phyloP scores from a whole-genome alignment of 2,329 filamentous ascomycete species.

The Colletotrichum sp. region DNA sequence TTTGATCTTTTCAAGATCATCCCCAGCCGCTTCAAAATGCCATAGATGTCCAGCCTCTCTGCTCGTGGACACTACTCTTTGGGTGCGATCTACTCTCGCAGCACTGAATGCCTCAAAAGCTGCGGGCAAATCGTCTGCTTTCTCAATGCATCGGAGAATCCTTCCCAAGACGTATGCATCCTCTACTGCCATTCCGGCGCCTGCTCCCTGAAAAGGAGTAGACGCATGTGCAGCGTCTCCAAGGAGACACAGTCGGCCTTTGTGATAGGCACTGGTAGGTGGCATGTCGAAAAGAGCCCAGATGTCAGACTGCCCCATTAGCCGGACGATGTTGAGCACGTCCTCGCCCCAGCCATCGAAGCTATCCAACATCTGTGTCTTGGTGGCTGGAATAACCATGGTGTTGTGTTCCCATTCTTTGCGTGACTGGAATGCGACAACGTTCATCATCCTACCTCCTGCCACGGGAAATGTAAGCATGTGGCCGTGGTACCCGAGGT shows the following conservation, averaged over 20 bases:
- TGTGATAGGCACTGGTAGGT: not conserved
- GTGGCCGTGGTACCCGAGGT: conserved; percentile 56
- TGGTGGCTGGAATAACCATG: not conserved
- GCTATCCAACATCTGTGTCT: not conserved
- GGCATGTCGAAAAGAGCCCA: not conserved
- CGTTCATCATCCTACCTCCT: conserved; percentile 59
- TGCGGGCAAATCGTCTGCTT: not conserved
- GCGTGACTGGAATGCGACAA: conserved; percentile 45
- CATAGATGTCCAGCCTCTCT: not conserved
- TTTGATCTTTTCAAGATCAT: not conserved
- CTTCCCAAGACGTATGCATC: not conserved
- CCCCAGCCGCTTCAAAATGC: not conserved
- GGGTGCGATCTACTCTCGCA: not conserved
- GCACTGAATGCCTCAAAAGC: not conserved
- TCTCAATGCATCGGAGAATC: not conserved
- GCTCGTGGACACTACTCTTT: not conserved
- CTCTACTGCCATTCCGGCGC: not conserved
- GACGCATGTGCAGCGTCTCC: not conserved
- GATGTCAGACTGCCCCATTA: not conserved
- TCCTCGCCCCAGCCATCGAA: not conserved
- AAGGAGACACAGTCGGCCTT: not conserved
- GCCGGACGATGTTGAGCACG: not conserved
- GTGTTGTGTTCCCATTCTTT: not conserved
- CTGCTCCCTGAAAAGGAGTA: not conserved
- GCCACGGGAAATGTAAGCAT: conserved; percentile 65